phyloP scores from a whole-genome alignment of 2,329 filamentous ascomycete species.

The Chaetomium olivaceum region DNA sequence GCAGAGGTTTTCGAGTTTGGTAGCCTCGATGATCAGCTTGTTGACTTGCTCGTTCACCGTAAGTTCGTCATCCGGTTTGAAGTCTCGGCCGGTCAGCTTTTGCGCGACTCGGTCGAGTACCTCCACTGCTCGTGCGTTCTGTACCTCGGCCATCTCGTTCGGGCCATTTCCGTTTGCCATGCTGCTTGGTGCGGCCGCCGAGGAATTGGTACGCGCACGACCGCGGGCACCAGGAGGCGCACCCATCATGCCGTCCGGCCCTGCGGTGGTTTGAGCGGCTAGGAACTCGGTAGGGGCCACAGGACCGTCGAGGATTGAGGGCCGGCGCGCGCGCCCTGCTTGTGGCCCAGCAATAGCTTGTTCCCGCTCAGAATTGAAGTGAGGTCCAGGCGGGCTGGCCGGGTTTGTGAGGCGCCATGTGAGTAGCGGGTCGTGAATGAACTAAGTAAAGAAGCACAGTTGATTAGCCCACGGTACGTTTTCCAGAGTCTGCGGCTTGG shows the following conservation, averaged over 20 bases:
- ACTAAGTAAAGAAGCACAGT: constrained; percentile 53
- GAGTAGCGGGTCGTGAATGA: constrained; percentile 98
- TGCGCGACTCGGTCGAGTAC: constrained; percentile 90
- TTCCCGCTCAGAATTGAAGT: constrained; percentile 64
- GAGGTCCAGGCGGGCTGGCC: constrained; percentile 64
- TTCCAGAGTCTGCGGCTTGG: background rate
- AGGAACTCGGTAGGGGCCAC: constrained; percentile 61
- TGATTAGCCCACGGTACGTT: background rate
- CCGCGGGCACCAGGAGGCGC: constrained; percentile 51
- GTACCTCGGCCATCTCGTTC: constrained; percentile 67
- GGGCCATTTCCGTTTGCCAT: constrained; percentile 43
- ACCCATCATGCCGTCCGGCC: constrained; percentile 41
- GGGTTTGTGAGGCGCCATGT: constrained; percentile 85
- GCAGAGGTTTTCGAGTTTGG: constrained; percentile 94
- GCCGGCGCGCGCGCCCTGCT: constrained; percentile 58
- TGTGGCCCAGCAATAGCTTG: constrained; percentile 51
- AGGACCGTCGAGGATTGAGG: constrained; percentile 68
- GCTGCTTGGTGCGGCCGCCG: constrained; percentile 42
- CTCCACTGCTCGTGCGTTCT: constrained; percentile 90
- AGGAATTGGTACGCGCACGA: constrained; percentile 63
- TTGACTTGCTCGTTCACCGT: constrained; percentile 87
- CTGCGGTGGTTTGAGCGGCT: constrained; percentile 45
- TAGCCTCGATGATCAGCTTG: constrained; percentile 91
- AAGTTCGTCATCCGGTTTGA: constrained; percentile 82
- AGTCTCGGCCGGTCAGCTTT: constrained; percentile 92